phyloP scores from a whole-genome alignment of 495 filamentous ascomycete species.

The Polyplosphaeria fusca region DNA sequence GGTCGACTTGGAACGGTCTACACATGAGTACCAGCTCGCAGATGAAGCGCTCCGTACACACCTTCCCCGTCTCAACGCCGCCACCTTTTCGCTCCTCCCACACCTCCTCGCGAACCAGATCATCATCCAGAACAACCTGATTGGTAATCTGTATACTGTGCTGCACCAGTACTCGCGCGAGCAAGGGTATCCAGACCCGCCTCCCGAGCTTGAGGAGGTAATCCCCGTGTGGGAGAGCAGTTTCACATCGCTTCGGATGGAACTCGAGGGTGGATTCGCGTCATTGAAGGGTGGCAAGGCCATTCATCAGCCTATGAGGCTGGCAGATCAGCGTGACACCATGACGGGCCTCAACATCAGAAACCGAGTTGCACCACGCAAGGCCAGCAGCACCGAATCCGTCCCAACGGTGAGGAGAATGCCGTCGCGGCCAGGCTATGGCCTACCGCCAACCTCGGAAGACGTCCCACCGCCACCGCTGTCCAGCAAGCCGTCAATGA shows the following conservation, averaged over 20 bases:
- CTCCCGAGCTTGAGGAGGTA: slow-evolving; percentile 69
- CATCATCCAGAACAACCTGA: slow-evolving; percentile 75
- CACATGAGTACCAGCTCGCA: slow-evolving; percentile 75
- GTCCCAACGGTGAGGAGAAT: background rate
- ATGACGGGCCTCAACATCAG: slow-evolving; percentile 40
- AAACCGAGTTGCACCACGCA: slow-evolving; percentile 35
- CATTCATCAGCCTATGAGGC: slow-evolving; percentile 59
- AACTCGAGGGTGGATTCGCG: slow-evolving; percentile 67
- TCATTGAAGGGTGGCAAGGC: slow-evolving; percentile 72
- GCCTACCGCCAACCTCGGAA: slow-evolving; percentile 10
- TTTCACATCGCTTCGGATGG: slow-evolving; percentile 62
- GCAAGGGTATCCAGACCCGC: slow-evolving; percentile 66
- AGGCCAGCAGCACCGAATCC: background rate
- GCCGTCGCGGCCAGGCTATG: slow-evolving; percentile 2
- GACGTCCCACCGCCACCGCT: slow-evolving; percentile 27
- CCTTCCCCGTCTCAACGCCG: slow-evolving; percentile 71
- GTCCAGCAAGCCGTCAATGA: slow-evolving; percentile 22
- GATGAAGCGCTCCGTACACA: slow-evolving; percentile 74
- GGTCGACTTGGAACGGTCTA: slow-evolving; percentile 63
- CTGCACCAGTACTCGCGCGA: slow-evolving; percentile 75
- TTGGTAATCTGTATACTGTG: slow-evolving; percentile 81
- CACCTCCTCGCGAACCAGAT: slow-evolving; percentile 70
- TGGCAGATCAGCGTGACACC: slow-evolving; percentile 40
- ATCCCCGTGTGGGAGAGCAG: slow-evolving; percentile 65
- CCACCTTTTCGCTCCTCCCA: slow-evolving; percentile 77